Percentiles rank a stretch among this genome's conserved stretches.
Conservation (phyloP, 2,329 filamentous ascomycete species). For the Pleomassaria siparia region DNA sequence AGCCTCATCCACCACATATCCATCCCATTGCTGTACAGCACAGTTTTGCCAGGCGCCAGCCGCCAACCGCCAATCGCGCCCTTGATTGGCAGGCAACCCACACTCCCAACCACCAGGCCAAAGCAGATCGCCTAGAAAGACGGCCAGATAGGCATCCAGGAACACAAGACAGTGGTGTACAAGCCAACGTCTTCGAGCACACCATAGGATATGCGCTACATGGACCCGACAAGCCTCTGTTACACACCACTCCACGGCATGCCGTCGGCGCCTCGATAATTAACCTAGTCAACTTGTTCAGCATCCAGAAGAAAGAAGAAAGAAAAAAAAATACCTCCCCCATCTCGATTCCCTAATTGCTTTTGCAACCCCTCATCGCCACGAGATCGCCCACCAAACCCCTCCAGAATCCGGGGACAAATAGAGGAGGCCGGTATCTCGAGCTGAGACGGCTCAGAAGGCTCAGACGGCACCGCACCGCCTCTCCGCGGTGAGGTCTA, state of each 20-base stretch:
- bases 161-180: conserved; percentile 4
- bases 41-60: conserved; percentile 26
- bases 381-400: background rate
- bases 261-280: conserved; percentile 35
- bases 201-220: conserved; percentile 20
- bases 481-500: conserved; percentile 19
- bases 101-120: background rate
- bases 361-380: conserved; percentile 2
- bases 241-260: conserved; percentile 36
- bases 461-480: conserved; percentile 18
- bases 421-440: conserved; percentile 19
- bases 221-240: conserved; percentile 34
- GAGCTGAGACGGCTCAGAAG: no score
- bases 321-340: no score
- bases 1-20: conserved; percentile 1
- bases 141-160: background rate
- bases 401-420: background rate
- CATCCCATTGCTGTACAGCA: conserved; percentile 12
- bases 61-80: background rate
- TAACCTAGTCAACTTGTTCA: conserved; percentile 14
- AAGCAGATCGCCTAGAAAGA: background rate
- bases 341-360: conserved; percentile 5
- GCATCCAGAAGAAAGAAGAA: conserved; percentile 8
- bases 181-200: background rate
- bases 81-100: background rate